Percentiles rank a stretch among this genome's conserved stretches.
phyloP scores from a whole-genome alignment of 192 early-diverging fungal species.

The Mortierella hygrophila region DNA sequence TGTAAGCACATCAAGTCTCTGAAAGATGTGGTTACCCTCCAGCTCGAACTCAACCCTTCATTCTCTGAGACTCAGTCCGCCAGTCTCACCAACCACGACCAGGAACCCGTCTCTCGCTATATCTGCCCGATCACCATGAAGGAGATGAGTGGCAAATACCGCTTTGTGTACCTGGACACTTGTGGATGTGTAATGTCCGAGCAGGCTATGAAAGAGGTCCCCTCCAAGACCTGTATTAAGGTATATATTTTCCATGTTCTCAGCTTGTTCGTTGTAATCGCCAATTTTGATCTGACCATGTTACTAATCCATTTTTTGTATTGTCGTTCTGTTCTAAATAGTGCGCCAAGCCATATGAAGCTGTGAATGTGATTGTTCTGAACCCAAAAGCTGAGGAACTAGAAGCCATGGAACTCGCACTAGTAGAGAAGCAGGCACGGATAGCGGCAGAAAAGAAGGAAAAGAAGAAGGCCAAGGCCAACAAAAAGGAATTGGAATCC shows the following conservation, averaged over 20 bases:
- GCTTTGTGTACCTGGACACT: conserved; percentile 70
- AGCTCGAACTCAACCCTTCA: conserved; percentile 76
- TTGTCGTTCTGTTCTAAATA: conserved; percentile 14
- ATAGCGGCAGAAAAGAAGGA: conserved; percentile 62
- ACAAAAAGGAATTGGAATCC: conserved; percentile 57
- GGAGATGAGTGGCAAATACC: conserved; percentile 89
- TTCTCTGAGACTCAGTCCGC: conserved; percentile 58
- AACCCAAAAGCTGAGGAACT: conserved; percentile 79
- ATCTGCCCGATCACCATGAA: conserved; percentile 85
- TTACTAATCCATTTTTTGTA: neutral
- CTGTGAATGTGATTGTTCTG: conserved; percentile 73
- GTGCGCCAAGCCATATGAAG: conserved; percentile 74
- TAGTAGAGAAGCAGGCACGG: conserved; percentile 67
- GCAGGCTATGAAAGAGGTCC: conserved; percentile 79
- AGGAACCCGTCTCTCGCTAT: conserved; percentile 66
- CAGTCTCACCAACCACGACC: conserved; percentile 66
- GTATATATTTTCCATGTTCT: conserved; percentile 30
- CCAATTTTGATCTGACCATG: neutral
- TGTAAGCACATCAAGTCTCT: conserved; percentile 77
- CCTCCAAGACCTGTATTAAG: conserved; percentile 71
- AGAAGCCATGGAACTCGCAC: conserved; percentile 64
- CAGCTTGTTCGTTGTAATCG: neutral
- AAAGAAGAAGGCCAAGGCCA: conserved; percentile 60
- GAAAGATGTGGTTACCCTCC: conserved; percentile 81
- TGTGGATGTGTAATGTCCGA: conserved; percentile 89